Evolutionary conservation across 495 filamentous ascomycete genomes (phyloP).

Genomic region (Glarea lozoyensis): DNA sequence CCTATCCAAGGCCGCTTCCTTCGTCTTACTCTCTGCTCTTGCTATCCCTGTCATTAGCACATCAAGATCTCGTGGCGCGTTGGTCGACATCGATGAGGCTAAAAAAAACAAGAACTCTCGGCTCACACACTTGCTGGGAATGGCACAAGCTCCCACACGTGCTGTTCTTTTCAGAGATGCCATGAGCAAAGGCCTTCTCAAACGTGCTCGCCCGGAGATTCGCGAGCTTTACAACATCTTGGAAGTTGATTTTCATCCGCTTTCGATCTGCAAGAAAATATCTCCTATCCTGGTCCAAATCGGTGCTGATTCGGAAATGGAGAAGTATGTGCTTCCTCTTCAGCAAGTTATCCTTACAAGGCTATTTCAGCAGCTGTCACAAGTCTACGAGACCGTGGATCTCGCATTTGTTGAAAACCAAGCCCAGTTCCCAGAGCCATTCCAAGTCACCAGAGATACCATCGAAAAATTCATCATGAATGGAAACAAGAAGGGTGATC

Average conservation of each 20-base stretch:
- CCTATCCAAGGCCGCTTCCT: slow-evolving; percentile 77
- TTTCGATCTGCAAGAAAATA: slow-evolving; percentile 98
- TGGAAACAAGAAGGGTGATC: slow-evolving; percentile 98
- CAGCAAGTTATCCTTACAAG: slow-evolving; percentile 98
- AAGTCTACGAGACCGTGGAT: slow-evolving; percentile 97
- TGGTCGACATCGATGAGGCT: slow-evolving; percentile 93
- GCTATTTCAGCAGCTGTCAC: slow-evolving; percentile 96
- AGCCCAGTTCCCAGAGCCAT: slow-evolving; percentile 92
- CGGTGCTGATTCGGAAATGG: slow-evolving; percentile 89
- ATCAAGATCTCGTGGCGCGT: slow-evolving; percentile 84
- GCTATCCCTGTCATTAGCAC: slow-evolving; percentile 99
- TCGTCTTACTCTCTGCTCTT: slow-evolving; percentile 90
- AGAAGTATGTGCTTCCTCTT: slow-evolving; percentile 87
- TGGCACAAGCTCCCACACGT: slow-evolving; percentile 81
- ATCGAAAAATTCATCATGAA: slow-evolving; percentile 99
- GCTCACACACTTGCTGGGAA: slow-evolving; percentile 89
- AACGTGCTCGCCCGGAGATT: slow-evolving; percentile 86
- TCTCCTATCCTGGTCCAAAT: slow-evolving; percentile 93
- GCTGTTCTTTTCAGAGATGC: slow-evolving; percentile 91
- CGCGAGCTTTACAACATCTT: slow-evolving; percentile 95
- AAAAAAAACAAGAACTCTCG: slow-evolving; percentile 98
- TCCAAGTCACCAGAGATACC: slow-evolving; percentile 81
- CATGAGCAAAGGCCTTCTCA: slow-evolving; percentile 84
- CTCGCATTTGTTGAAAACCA: slow-evolving; percentile 89
- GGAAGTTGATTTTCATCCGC: slow-evolving; percentile 96